These are phyloP conservation scores for Ceratocystis variospora DNA, from an alignment of 2,329 filamentous ascomycete genomes.

Conservation along the genomic window DNA sequence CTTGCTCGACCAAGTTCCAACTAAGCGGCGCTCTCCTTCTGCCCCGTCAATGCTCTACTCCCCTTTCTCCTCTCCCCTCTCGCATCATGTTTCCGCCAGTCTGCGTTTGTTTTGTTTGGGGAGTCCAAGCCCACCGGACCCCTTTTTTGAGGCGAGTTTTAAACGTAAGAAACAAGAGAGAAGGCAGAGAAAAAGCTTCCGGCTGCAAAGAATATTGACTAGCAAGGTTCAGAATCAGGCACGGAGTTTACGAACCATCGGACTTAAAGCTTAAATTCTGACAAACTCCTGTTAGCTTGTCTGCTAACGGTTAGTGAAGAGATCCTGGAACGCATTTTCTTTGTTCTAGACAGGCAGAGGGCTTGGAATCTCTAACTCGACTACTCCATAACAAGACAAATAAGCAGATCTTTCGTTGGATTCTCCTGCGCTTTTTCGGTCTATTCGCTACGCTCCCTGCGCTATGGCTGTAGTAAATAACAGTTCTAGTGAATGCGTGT, in stretches of 20 bases:
- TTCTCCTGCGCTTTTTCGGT: neutral
- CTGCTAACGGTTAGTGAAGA: neutral
- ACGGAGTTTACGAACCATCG: neutral
- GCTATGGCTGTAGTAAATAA: neutral
- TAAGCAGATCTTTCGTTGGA: neutral
- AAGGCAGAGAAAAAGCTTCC: neutral
- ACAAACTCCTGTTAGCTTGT: neutral
- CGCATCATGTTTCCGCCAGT: neutral
- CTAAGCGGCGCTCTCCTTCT: neutral
- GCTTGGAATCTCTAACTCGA: neutral
- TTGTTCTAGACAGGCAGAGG: neutral
- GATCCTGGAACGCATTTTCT: neutral
- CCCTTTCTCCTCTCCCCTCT: neutral
- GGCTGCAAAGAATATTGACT: neutral
- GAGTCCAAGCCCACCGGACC: neutral
- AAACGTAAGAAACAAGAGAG: neutral
- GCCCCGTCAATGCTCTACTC: neutral
- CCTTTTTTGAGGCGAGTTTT: neutral
- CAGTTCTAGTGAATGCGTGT: neutral
- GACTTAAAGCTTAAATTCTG: neutral
- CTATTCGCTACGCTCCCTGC: neutral
- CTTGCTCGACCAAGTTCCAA: neutral
- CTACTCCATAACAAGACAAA: neutral
- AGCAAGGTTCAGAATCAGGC: neutral
- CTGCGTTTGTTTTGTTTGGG: neutral